Conservation (phyloP, 2,329 filamentous ascomycete species). For the Diaporthe citrichinensis region DNA sequence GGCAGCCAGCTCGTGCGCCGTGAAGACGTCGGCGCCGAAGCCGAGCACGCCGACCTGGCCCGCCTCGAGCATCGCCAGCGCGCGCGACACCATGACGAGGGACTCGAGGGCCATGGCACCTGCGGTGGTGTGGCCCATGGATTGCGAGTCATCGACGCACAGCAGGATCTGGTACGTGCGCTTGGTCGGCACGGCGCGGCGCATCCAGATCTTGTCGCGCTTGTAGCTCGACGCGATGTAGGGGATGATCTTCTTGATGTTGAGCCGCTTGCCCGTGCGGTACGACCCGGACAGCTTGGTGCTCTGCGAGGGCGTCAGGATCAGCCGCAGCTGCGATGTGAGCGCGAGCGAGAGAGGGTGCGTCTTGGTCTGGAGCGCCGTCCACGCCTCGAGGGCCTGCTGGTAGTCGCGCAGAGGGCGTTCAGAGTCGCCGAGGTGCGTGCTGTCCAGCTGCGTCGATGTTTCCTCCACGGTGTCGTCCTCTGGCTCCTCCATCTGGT, state of each 20-base stretch:
- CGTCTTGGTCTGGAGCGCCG: conserved; percentile 85
- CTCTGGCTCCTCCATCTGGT: conserved; percentile 52
- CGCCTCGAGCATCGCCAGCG: conserved; percentile 91
- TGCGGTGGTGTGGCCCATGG: conserved; percentile 87
- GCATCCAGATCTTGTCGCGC: conserved; percentile 99
- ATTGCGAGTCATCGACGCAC: conserved; percentile 94
- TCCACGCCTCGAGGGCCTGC: conserved; percentile 83
- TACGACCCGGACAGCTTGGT: conserved; percentile 98
- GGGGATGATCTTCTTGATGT: conserved; percentile 99
- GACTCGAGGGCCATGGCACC: conserved; percentile 92
- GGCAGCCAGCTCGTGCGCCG: conserved; percentile 87
- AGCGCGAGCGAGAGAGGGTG: conserved; percentile 89
- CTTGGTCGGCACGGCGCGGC: conserved; percentile 90
- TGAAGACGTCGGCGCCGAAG: conserved; percentile 86
- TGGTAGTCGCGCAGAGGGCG: conserved; percentile 62
- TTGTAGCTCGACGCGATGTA: conserved; percentile 99
- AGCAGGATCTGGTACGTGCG: conserved; percentile 97
- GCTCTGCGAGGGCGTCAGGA: conserved; percentile 92
- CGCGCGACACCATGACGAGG: conserved; percentile 89
- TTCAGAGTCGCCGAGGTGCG: conserved; percentile 72
- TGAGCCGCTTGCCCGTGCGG: conserved; percentile 96
- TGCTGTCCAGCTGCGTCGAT: conserved; percentile 77
- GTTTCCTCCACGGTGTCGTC: conserved; percentile 62
- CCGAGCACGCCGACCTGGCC: conserved; percentile 93
- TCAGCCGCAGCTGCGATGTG: conserved; percentile 94